Evolutionary conservation across 768 basidiomycete species (phyloP).

Genomic region (Psilocybe cubensis): DNA sequence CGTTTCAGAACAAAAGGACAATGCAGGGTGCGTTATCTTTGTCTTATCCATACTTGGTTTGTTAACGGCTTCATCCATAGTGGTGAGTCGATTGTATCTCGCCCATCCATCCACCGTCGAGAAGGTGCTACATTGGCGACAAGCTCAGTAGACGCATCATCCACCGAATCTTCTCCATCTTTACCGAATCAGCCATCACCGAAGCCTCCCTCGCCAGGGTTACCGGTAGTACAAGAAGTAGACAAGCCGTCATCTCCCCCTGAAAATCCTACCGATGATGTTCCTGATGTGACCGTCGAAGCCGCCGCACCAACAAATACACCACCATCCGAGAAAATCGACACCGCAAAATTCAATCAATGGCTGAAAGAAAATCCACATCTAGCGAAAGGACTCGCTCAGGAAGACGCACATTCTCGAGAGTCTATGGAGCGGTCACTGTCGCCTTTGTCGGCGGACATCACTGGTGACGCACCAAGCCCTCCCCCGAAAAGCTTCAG

Average conservation of each 20-base stretch:
- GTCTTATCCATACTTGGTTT: background rate
- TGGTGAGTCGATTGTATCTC: slow-evolving; percentile 8
- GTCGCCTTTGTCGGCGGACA: slow-evolving; percentile 22
- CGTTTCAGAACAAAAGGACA: background rate
- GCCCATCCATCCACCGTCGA: slow-evolving; percentile 45
- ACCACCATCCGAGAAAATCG: slow-evolving; percentile 18
- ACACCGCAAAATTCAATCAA: slow-evolving; percentile 32
- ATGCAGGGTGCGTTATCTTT: slow-evolving; percentile 10
- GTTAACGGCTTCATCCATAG: background rate
- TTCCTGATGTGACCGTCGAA: slow-evolving; percentile 41
- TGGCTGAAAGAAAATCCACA: slow-evolving; percentile 27
- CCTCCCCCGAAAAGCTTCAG: slow-evolving; percentile 55
- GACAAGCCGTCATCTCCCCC: slow-evolving; percentile 13
- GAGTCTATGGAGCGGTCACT: slow-evolving; percentile 16
- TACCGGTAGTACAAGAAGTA: background rate
- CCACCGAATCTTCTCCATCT: slow-evolving; percentile 29
- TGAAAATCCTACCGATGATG: slow-evolving; percentile 16
- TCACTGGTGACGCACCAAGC: slow-evolving; percentile 36
- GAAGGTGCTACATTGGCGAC: slow-evolving; percentile 68
- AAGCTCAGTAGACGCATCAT: slow-evolving; percentile 13
- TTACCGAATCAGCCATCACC: background rate
- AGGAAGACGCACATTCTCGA: slow-evolving; percentile 21
- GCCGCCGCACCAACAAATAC: slow-evolving; percentile 35
- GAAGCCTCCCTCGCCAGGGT: slow-evolving; percentile 1
- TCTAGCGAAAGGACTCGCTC: slow-evolving; percentile 16